Base-by-base conservation (phyloP, 2,329 filamentous ascomycete species). In the Colletotrichum sp. region DNA sequence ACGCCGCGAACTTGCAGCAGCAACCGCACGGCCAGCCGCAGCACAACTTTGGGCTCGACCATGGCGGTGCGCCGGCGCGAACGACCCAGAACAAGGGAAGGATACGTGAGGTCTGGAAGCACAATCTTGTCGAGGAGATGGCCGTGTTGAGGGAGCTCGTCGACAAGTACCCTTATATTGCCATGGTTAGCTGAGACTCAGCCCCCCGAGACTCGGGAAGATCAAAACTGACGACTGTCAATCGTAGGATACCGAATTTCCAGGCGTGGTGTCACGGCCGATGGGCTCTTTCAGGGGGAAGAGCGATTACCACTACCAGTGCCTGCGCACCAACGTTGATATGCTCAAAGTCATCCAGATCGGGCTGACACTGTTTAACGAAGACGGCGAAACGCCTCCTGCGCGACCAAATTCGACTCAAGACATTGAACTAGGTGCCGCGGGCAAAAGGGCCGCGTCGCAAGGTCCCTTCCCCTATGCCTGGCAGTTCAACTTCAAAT, bases 401-500 rank as follows among this genome's bases (percentile, higher is more conserved):
- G 89, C 94, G 13, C 92, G 93, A 78, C 91, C 93, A 28, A 87
- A 87, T 34, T 84, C 85, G 32, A 83, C 85, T 24, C 87, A 90
- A 67, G 76, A 85, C 56, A 76, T 80, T 18, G 86, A 88, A 5
- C 77, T 85, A 26, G 82, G 81, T n/a, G 80, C 82, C 36, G 84
- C 81, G 21, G 83, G 81, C 38, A 83, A 86, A 77, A 84, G 87
- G 77, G 83, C 84, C 28, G 85, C 83, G 24, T 83, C 78, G 66
- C 88, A 84, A 75, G 84, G 83, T 21, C 89, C 91, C 65, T 93
- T 95, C 75, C 96, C 95, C 18, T 97, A 94, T 82, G 97, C 96
- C 21, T 99, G 97, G 97, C 96, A 98, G 80, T 99, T 99, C 90
- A 98, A 99, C 88, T 99, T 99, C 86, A 94, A 96, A 80, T 99